Conservation (phyloP, 768 basidiomycete genomes). For the Amanita jacksonii region DNA sequence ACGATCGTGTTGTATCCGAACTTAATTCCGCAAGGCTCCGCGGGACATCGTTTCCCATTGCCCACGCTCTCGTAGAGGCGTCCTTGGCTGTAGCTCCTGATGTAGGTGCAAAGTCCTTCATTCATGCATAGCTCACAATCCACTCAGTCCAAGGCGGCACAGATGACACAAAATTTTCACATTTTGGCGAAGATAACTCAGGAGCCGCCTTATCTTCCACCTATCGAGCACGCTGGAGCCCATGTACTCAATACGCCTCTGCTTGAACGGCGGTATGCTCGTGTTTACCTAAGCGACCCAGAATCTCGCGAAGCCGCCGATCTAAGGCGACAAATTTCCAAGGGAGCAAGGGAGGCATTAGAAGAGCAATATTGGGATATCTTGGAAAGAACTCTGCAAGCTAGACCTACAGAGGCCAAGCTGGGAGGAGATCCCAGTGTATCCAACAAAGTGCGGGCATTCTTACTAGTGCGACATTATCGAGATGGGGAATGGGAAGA, state of each 20-base stretch:
- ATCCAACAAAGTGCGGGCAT: slow-evolving; percentile 84
- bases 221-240: slow-evolving; percentile 69
- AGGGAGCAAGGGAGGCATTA: slow-evolving; percentile 69
- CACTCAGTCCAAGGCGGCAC: slow-evolving; percentile 38
- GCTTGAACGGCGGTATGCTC: slow-evolving; percentile 76
- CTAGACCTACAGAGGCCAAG: slow-evolving; percentile 73
- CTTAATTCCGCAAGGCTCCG: slow-evolving; percentile 68
- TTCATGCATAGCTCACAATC: slow-evolving; percentile 1
- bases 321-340: slow-evolving; percentile 65
- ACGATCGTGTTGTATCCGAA: slow-evolving; percentile 73
- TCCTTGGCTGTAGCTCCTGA: slow-evolving; percentile 49
- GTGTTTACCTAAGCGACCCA: slow-evolving; percentile 60
- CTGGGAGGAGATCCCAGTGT: slow-evolving; percentile 90
- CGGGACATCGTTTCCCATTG: slow-evolving; percentile 64
- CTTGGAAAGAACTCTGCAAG: slow-evolving; percentile 73
- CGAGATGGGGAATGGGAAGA: slow-evolving; percentile 80
- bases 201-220: slow-evolving; percentile 68
- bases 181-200: slow-evolving; percentile 66
- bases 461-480: slow-evolving; percentile 73
- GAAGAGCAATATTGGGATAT: slow-evolving; percentile 87
- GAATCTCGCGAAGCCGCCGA: slow-evolving; percentile 57
- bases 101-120: slow-evolving; percentile 26
- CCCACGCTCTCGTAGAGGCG: slow-evolving; percentile 64
- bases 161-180: slow-evolving; percentile 63
- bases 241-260: slow-evolving; percentile 75